Percentiles rank a stretch among this genome's conserved stretches.
Evolutionary conservation across 345 rosid species (phyloP).

Genomic region (Euphorbia tirucalli): DNA sequence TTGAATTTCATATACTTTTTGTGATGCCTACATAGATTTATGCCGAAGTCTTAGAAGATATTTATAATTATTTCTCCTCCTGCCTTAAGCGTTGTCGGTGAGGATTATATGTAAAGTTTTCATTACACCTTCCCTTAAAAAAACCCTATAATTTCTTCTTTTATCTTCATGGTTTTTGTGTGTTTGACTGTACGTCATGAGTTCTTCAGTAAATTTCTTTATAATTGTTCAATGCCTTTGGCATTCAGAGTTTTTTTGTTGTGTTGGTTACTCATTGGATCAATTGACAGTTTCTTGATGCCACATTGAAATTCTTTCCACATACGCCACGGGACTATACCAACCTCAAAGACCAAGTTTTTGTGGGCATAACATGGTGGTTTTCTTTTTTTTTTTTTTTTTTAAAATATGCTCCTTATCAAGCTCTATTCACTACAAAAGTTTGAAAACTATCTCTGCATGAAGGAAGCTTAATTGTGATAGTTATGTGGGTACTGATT

Average conservation of each 20-base stretch:
- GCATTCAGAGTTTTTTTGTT: neutral
- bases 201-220: neutral
- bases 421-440: neutral
- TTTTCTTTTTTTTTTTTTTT: neutral
- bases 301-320: neutral
- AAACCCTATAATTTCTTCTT: neutral
- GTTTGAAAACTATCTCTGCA: neutral
- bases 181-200: neutral
- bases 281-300: neutral
- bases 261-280: neutral
- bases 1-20: neutral
- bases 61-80: neutral
- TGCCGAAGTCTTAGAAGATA: neutral
- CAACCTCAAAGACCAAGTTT: neutral
- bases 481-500: neutral
- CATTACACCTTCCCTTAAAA: too few relatives aligned
- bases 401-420: neutral
- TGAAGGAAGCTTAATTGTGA: neutral
- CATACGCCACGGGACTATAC: neutral
- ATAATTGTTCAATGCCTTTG: neutral
- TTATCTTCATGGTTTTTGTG: neutral
- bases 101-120: neutral
- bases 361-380: neutral
- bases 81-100: neutral
- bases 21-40: neutral